Evolutionary conservation across 1,284 basidiomycete species (phyloP).

Genomic region (Pseudozyma sp.): DNA sequence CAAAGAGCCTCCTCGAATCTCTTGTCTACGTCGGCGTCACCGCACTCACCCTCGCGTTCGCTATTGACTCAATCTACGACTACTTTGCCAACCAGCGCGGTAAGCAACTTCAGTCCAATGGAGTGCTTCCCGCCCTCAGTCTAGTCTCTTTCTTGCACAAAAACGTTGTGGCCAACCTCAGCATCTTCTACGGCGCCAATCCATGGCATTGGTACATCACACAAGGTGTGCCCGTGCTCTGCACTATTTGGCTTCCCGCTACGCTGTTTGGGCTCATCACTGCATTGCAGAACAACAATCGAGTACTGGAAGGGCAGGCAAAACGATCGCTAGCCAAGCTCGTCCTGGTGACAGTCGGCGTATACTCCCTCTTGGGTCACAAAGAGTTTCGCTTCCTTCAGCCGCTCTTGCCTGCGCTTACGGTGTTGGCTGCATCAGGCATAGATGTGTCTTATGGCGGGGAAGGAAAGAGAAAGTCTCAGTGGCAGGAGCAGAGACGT

Average conservation of each 20-base stretch:
- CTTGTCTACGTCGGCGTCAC: constrained; percentile 54
- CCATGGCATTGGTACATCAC: constrained; percentile 88
- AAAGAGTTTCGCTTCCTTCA: constrained; percentile 99
- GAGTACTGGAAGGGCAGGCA: constrained; percentile 2
- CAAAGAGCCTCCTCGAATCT: constrained; percentile 7
- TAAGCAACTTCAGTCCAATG: not conserved
- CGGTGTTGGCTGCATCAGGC: constrained; percentile 76
- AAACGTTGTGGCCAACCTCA: constrained; percentile 77
- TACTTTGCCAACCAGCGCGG: constrained; percentile 61
- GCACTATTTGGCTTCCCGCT: constrained; percentile 79
- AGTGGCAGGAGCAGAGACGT: not conserved
- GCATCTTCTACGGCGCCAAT: constrained; percentile 91
- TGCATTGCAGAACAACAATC: constrained; percentile 2
- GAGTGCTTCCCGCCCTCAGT: constrained; percentile 75
- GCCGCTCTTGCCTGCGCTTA: constrained; percentile 86
- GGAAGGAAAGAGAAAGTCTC: not conserved
- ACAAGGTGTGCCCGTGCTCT: constrained; percentile 84
- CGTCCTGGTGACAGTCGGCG: constrained; percentile 29
- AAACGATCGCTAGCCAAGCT: constrained; percentile 30
- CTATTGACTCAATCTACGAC: constrained; percentile 80
- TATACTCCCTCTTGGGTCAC: constrained; percentile 62
- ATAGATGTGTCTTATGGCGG: constrained; percentile 26
- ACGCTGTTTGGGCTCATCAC: constrained; percentile 74
- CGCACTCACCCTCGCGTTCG: constrained; percentile 71
- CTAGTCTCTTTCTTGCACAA: constrained; percentile 83